Evolutionary conservation across 2,329 filamentous ascomycete species (phyloP).

Genomic region (Thermothelomyces thermophilus): DNA sequence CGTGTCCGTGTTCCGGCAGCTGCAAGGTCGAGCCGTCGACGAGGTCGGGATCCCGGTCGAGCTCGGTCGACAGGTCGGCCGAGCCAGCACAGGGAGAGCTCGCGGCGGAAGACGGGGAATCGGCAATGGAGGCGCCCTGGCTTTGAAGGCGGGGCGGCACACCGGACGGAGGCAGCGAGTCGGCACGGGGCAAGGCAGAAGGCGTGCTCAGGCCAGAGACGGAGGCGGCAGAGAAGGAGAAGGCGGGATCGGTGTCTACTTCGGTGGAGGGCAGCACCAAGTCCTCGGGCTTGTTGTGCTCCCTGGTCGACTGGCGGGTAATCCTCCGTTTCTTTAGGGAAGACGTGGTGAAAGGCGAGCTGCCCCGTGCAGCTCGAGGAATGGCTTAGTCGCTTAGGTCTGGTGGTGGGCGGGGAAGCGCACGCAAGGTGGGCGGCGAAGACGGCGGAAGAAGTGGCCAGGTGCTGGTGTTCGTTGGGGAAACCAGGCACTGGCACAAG

Average conservation of each 20-base stretch:
- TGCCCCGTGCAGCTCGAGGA: conserved; percentile 55
- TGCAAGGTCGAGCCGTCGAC: conserved; percentile 37
- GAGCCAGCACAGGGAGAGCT: conserved; percentile 53
- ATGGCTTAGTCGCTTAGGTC: conserved; percentile 18
- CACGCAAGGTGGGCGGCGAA: conserved; percentile 9
- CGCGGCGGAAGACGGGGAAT: conserved; percentile 49
- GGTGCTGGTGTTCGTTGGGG: neutral
- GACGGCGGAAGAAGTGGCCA: neutral
- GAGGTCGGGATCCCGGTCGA: conserved; percentile 44
- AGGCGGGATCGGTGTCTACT: conserved; percentile 39
- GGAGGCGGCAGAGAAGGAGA: conserved; percentile 44
- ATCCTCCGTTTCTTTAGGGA: conserved; percentile 69
- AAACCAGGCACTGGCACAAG: neutral
- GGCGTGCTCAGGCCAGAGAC: conserved; percentile 35
- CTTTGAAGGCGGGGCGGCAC: conserved; percentile 48
- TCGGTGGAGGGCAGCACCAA: conserved; percentile 48
- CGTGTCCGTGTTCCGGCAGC: conserved; percentile 21
- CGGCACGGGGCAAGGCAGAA: conserved; percentile 36
- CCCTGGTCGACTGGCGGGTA: conserved; percentile 41
- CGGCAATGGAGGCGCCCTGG: conserved; percentile 37
- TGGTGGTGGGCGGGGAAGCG: conserved; percentile 13
- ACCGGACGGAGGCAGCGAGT: conserved; percentile 43
- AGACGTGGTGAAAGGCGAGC: conserved; percentile 67
- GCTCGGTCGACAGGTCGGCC: conserved; percentile 51
- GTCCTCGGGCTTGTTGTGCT: conserved; percentile 36